These are phyloP conservation scores for Lanmaoa pseudosensibilis DNA, from an alignment of 768 basidiomycete genomes.

Conservation along the genomic window DNA sequence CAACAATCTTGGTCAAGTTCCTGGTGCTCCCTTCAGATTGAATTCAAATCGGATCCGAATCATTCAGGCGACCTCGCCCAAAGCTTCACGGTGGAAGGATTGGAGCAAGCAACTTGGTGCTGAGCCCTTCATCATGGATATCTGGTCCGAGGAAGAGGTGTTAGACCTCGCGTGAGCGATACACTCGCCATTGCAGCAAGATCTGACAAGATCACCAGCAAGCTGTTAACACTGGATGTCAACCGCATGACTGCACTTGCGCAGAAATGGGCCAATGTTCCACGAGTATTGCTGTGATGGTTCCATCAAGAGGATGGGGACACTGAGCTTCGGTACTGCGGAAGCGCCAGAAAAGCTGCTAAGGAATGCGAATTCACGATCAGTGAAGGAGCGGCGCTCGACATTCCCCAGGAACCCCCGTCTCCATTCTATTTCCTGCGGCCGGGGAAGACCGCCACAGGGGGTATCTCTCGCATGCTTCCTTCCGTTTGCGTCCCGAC, in stretches of 20 bases:
- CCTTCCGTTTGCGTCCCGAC: not conserved
- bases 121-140: not conserved
- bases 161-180: not conserved
- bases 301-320: no score
- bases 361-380: not conserved
- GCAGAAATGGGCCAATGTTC: no score
- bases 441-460: not conserved
- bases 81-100: not conserved
- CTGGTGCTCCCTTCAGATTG: fast-evolving
- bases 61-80: not conserved
- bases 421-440: not conserved
- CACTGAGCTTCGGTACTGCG: not conserved
- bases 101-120: not conserved
- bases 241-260: no score
- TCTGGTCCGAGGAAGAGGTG: not conserved
- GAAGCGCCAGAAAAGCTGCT: not conserved
- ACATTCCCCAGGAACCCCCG: not conserved
- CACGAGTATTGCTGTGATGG: no score
- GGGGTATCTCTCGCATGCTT: fast-evolving
- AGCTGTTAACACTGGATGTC: not conserved
- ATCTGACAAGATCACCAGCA: not conserved
- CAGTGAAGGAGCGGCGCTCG: not conserved
- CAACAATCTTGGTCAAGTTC: not conserved
- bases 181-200: no score
- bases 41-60: not conserved